Base-by-base conservation (phyloP, 495 filamentous ascomycete genomes). In the Copromyces sp. region DNA sequence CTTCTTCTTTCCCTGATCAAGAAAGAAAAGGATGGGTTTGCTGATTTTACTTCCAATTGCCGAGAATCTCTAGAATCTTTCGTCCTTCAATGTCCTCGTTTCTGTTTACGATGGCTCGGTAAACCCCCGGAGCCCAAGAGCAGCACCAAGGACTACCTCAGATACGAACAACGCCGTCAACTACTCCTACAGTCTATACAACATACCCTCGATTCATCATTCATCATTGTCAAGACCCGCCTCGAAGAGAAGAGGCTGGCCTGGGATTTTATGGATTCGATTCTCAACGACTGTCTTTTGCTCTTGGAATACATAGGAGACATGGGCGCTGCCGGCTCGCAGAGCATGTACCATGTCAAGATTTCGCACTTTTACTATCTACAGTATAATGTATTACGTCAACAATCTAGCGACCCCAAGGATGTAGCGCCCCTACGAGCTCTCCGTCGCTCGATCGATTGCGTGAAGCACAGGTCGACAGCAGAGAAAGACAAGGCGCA, bases 361-460 rank as follows among this genome's bases (percentile, higher is more conserved):
- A 84, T 97, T 39, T 95, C 93, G 0, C 93, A 94, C 78, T 82
- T 93, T 17, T 94, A 93, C 78, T 95, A 92, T 84, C 84, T 89
- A 29, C 87, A 90, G 32, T 86, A 83, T 74, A 74, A 82, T 8
- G 71, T 74, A 12, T 77, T 86, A 42, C 78, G 79, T 39, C 80
- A 82, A 68, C 79, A 81, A 39, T 40, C 78, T 0, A 74, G 72
- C 8, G 78, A 81, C 44, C 74, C 79, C 1, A 85, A 84, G 68
- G 84, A 86, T 69, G 69, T 75, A 6, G 75, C 80, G 4, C 80
- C 83, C 7, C 75, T 89, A 20, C 79, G 83, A 16, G 82, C 84
- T n/a, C 77, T 89, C 38, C 82, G 85, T 39, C 81, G 83, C 71
- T 86, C 86, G 4, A 79, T 87, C 70, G 86, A 87, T 37, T 82